Conservation (phyloP, 495 filamentous ascomycete genomes). For the Neurospora pannonica region DNA sequence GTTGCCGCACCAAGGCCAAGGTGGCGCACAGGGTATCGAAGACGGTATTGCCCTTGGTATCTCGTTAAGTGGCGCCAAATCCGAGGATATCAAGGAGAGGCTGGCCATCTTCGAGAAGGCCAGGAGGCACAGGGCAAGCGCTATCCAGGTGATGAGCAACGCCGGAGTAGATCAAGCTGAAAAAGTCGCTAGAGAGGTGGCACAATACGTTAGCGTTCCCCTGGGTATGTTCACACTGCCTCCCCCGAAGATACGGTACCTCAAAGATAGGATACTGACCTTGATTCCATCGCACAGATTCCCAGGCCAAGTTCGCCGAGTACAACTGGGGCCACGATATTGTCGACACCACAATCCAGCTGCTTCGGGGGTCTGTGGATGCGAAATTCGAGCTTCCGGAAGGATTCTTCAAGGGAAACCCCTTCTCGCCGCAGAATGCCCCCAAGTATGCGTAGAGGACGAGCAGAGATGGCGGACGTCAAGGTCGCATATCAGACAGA, state of each 20-base stretch:
- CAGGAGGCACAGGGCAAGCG: constrained; percentile 41
- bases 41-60: constrained; percentile 35
- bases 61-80: constrained; percentile 14
- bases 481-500: neutral
- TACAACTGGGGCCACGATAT: constrained; percentile 21
- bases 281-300: constrained; percentile 1
- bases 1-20: constrained; percentile 43
- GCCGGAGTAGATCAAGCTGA: constrained; percentile 17
- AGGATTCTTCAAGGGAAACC: constrained; percentile 4
- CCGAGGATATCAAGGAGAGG: constrained; percentile 29
- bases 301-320: constrained; percentile 13
- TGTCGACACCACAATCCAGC: constrained; percentile 2
- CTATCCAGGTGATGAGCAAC: constrained; percentile 40
- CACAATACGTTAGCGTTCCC: constrained; percentile 13
- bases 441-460: neutral
- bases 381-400: constrained; percentile 12
- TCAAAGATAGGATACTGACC: neutral
- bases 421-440: constrained; percentile 1
- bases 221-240: constrained; percentile 8
- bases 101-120: constrained; percentile 44
- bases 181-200: constrained; percentile 12
- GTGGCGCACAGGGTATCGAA: constrained; percentile 38
- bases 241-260: neutral
- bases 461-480: neutral
- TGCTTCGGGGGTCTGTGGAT: constrained; percentile 5